These are phyloP conservation scores for Hymenoscyphus fructigenus DNA, from an alignment of 2,329 filamentous ascomycete genomes.

Conservation along the genomic window DNA sequence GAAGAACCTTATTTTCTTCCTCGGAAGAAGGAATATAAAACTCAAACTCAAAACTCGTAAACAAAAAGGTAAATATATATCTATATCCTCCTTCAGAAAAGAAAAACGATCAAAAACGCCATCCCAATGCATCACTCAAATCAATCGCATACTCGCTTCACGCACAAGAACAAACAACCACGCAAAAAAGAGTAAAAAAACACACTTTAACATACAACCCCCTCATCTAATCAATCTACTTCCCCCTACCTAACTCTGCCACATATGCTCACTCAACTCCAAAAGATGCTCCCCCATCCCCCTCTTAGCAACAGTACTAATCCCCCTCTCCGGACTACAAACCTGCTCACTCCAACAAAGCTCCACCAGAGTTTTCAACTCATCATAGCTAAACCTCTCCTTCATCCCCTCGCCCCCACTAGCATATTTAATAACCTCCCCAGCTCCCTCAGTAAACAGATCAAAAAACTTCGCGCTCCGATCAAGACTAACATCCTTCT, in stretches of 20 bases:
- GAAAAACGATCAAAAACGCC: background rate
- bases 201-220: background rate
- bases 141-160: no score
- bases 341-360: constrained; percentile 68
- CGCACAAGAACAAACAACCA: background rate
- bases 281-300: constrained; percentile 69
- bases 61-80: background rate
- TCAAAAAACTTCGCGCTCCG: constrained; percentile 67
- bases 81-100: background rate
- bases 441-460: constrained; percentile 64
- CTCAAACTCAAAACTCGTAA: background rate
- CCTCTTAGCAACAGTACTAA: constrained; percentile 64
- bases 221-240: constrained; percentile 3
- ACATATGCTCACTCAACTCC: constrained; percentile 71
- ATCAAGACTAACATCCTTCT: constrained; percentile 64
- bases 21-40: no score
- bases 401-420: constrained; percentile 46
- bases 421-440: constrained; percentile 63
- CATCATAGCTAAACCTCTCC: constrained; percentile 60
- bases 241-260: constrained; percentile 45
- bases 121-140: background rate
- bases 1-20: no score
- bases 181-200: background rate
- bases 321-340: constrained; percentile 65
- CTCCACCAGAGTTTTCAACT: constrained; percentile 64